Evolutionary conservation across 2,329 filamentous ascomycete genomes (phyloP).

Genomic region (Talaromyces marneffei): DNA sequence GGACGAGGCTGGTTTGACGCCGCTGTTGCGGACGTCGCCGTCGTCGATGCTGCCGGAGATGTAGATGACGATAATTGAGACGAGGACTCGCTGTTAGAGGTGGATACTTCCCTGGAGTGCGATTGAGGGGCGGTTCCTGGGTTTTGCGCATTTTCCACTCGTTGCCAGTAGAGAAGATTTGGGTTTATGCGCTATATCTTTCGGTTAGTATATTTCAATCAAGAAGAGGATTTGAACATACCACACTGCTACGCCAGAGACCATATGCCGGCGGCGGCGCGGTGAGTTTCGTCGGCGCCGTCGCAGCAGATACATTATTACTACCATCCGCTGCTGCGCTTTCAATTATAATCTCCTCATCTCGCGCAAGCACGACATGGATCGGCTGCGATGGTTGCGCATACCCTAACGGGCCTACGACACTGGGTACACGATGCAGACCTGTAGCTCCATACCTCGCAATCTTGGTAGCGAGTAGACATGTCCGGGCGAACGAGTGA

Average conservation of each 20-base stretch:
- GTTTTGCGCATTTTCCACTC: constrained; percentile 41
- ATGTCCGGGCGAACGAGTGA: constrained; percentile 68
- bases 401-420: constrained; percentile 57
- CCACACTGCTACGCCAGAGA: constrained; percentile 74
- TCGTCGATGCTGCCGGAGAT: constrained; percentile 22
- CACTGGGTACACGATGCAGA: constrained; percentile 40
- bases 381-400: constrained; percentile 68
- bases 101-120: constrained; percentile 12
- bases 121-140: constrained; percentile 20
- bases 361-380: constrained; percentile 65
- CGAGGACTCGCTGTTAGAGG: neutral
- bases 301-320: constrained; percentile 31
- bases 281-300: constrained; percentile 48
- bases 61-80: neutral
- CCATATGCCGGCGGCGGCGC: constrained; percentile 76
- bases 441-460: constrained; percentile 24
- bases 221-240: constrained; percentile 43
- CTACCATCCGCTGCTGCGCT: neutral
- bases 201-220: neutral
- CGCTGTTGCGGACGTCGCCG: constrained; percentile 17
- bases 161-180: constrained; percentile 73
- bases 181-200: constrained; percentile 63
- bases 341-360: constrained; percentile 58
- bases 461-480: constrained; percentile 55
- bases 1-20: constrained; percentile 45